Evolutionary conservation across 768 basidiomycete species (phyloP), one percentile per base, ranked within the genome.

Genomic region (Rossbeevera mucosa): DNA sequence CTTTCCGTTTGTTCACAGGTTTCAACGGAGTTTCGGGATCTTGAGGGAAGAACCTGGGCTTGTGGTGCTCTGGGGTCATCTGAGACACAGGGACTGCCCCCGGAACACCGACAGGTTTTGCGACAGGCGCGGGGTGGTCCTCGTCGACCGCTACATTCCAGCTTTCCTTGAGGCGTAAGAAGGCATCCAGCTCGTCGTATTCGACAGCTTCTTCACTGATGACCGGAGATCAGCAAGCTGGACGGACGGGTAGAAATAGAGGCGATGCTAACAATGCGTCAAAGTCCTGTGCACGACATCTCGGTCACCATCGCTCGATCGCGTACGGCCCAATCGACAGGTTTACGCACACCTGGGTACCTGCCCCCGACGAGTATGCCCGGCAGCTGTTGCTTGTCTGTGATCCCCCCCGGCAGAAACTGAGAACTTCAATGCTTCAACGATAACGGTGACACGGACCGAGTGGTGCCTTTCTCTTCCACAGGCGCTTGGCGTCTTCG

Each of bases 121-220:
- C 78, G 24, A 69, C 71, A 5, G 80, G 82, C 3, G 76, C 67
- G 1, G 80, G 77, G n/a, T 73, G 73, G 45, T 83, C 81, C 53
- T 81, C 83, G 33, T 88, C 87, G 45, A 80, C 68, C 7, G 65
- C 68, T 2, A 71, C 71, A 50, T 86, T 73, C 78, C 83, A 93
- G 13, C 72, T 71, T 59, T 93, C 91, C 7, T 86, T 85, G 20
- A 85, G 76, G 13, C 86, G 80, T 28, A 93, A 72, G 71, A 89
- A 92, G 1, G 60, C 70, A 26, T 83, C 80, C 21, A 92, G 80
- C 56, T 88, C 86, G 54, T 73, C 80, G 61, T 78, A 82, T 69
- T 93, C 91, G 28, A 91, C 91, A 7, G 91, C 89, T 60, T 88
- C 87, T 72, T 92, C 91, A 57, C 89, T 91, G 56, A 22, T 42